These are phyloP conservation scores for Sclerotinia trifoliorum DNA, from an alignment of 2,329 filamentous ascomycete species.

Conservation along the genomic window DNA sequence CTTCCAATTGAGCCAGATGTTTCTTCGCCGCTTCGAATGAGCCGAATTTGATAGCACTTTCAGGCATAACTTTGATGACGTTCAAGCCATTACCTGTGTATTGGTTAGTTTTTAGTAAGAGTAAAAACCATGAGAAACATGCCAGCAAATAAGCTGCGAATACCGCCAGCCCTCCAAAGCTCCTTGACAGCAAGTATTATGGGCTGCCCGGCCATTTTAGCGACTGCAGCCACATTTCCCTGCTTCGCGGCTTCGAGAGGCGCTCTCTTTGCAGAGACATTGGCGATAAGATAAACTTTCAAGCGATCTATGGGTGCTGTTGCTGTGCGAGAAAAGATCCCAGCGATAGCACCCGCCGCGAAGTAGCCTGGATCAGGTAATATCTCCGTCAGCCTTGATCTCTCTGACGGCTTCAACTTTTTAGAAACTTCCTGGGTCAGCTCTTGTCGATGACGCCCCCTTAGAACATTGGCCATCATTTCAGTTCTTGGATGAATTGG, in stretches of 20 bases:
- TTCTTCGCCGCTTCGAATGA: slow-evolving; percentile 95
- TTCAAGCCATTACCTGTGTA: slow-evolving; percentile 85
- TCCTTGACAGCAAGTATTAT: slow-evolving; percentile 72
- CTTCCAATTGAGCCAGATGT: slow-evolving; percentile 80
- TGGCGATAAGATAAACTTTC: slow-evolving; percentile 96
- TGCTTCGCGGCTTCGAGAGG: slow-evolving; percentile 66
- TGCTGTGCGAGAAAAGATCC: slow-evolving; percentile 89
- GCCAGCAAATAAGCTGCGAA: slow-evolving; percentile 92
- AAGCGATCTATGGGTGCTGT: slow-evolving; percentile 95
- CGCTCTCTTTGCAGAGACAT: slow-evolving; percentile 63
- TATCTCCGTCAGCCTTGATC: slow-evolving; percentile 38
- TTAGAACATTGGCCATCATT: slow-evolving; percentile 14
- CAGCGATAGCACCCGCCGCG: slow-evolving; percentile 88
- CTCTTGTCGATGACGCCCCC: slow-evolving; percentile 19
- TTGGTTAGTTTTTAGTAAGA: slow-evolving; percentile 23
- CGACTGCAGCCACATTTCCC: slow-evolving; percentile 63
- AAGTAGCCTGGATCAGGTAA: slow-evolving; percentile 92
- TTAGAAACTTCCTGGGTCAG: slow-evolving; percentile 25
- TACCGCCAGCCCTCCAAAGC: slow-evolving; percentile 80
- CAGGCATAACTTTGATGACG: slow-evolving; percentile 96
- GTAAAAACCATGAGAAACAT: slow-evolving; percentile 38
- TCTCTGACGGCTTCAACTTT: slow-evolving; percentile 27
- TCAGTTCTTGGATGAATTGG: slow-evolving; percentile 12
- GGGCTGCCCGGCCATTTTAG: slow-evolving; percentile 65
- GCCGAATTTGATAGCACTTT: slow-evolving; percentile 97